Percentiles rank a stretch among this genome's conserved stretches.
Conservation (phyloP, 2,329 filamentous ascomycete genomes). For the Falciphora oryzae region DNA sequence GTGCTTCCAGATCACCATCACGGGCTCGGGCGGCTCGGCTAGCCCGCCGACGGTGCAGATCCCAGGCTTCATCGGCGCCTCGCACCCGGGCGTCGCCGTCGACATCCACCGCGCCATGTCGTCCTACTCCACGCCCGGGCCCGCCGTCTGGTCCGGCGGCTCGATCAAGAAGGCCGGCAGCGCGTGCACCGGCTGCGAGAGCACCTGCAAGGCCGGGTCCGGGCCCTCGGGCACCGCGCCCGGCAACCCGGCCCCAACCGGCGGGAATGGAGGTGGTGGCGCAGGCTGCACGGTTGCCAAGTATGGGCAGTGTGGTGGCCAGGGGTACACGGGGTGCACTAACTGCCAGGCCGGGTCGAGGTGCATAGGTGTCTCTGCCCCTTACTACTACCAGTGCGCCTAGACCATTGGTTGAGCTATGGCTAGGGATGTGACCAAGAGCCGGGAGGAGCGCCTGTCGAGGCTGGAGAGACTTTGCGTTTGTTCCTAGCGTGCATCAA, state of each 20-base stretch:
- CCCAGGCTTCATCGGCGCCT: constrained; percentile 32
- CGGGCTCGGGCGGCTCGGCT: constrained; percentile 18
- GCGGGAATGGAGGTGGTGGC: constrained; percentile 6
- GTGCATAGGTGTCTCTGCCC: constrained; percentile 22
- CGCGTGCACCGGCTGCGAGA: constrained; percentile 28
- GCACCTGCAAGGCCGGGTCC: constrained; percentile 28
- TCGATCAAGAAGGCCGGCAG: constrained; percentile 31
- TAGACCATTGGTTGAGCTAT: background rate
- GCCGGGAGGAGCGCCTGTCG: background rate
- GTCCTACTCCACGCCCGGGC: constrained; percentile 34
- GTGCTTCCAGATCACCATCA: constrained; percentile 24
- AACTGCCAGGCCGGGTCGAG: constrained; percentile 18
- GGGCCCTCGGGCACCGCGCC: constrained; percentile 22
- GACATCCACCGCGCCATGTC: constrained; percentile 34
- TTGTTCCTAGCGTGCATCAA: background rate
- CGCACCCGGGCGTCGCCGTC: constrained; percentile 35
- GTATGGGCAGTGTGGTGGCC: constrained; percentile 22
- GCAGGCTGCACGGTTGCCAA: constrained; percentile 15
- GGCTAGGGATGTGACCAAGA: background rate
- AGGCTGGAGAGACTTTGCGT: background rate
- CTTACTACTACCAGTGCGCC: constrained; percentile 22
- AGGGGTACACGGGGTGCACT: constrained; percentile 20
- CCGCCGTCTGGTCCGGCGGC: constrained; percentile 29
- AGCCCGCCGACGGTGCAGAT: constrained; percentile 23
- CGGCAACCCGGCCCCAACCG: constrained; percentile 15